These are phyloP conservation scores for Edaphochlamys debaryana DNA, from an alignment of 139 green algal genomes.

Conservation along the genomic window DNA sequence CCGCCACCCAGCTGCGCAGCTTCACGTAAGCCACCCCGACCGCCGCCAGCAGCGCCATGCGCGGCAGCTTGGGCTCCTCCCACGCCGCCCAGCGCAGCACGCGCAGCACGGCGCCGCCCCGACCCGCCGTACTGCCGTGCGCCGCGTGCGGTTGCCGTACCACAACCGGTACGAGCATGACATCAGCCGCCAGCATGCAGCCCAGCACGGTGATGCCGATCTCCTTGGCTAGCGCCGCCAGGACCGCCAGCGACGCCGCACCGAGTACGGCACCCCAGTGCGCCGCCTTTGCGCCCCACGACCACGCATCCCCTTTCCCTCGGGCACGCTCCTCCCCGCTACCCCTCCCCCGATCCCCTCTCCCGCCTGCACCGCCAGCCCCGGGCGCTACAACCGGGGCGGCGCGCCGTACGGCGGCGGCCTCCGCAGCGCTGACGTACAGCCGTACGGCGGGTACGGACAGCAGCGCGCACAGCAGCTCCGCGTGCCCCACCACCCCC, in stretches of 20 bases:
- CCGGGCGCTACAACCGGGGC: too few relatives aligned
- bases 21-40: slow-evolving; percentile 62
- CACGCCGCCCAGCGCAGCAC: background rate
- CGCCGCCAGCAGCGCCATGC: slow-evolving; percentile 44
- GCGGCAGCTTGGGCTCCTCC: slow-evolving; percentile 41
- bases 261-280: slow-evolving; percentile 61
- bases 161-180: slow-evolving; percentile 55
- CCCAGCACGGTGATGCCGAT: slow-evolving; percentile 81
- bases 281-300: background rate
- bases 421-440: slow-evolving; percentile 63
- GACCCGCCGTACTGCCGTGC: too few relatives aligned
- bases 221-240: slow-evolving; percentile 79
- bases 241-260: slow-evolving; percentile 51
- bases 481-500: slow-evolving; percentile 80
- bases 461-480: slow-evolving; percentile 69
- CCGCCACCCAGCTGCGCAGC: slow-evolving; percentile 62
- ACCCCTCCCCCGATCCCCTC: too few relatives aligned
- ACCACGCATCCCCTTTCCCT: too few relatives aligned
- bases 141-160: slow-evolving; percentile 1
- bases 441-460: slow-evolving; percentile 68
- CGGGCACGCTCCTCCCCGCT: too few relatives aligned
- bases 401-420: background rate
- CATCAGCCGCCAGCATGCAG: slow-evolving; percentile 69
- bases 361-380: too few relatives aligned
- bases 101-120: background rate